Evolutionary conservation across 2,329 filamentous ascomycete species (phyloP), one percentile per base, ranked within the genome.

Genomic region (Nemania sp.): DNA sequence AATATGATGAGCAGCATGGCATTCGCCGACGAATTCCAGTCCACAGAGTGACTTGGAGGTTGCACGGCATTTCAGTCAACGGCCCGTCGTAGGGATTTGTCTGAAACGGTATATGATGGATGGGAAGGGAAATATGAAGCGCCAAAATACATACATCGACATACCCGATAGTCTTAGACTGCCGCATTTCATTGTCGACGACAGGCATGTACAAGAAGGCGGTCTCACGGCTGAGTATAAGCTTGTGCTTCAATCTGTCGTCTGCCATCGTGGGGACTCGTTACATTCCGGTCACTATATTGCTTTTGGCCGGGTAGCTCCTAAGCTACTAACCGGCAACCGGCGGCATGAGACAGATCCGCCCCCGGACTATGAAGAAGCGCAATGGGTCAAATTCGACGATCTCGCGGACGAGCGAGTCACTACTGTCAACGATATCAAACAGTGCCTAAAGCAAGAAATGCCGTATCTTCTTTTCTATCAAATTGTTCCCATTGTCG

Each of bases 391-490:
- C 69, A 88, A 86, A 31, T 97, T 96, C 64, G 94, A 99, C 67
- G 94, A 99, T 68, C 77, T 97, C n/a, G 70, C 70, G 0, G 75
- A 83, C 1, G 76, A 81, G 30, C 83, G 93, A 22, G 88, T 97
- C 3, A 80, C 79, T 0, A 80, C 88, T 49, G 86, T 97, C 43
- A 84, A 95, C 64, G 88, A 97, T 59, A 83, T 86, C 63, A 86
- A 89, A 57, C 75, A 87, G 61, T 87, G 90, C 0, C 74, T 97
- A 44, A 87, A 84, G 61, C 81, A 88, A n/a, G 92, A 97, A 70
- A 95, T 91, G 70, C 93, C 94, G 0, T 97, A 97, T 69, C 80
- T 97, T 6, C 77, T 99, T 0, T 97, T 97, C 71, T 99, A 97
- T 67, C 93, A 97, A 70, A 90, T 97, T 34, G 82, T 95, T 24